Percentiles rank a stretch among this genome's conserved stretches.
These are phyloP conservation scores for sunflower (Helianthus annuus) DNA, from an alignment of 129 eudicot species.

Conservation along the genomic window DNA sequence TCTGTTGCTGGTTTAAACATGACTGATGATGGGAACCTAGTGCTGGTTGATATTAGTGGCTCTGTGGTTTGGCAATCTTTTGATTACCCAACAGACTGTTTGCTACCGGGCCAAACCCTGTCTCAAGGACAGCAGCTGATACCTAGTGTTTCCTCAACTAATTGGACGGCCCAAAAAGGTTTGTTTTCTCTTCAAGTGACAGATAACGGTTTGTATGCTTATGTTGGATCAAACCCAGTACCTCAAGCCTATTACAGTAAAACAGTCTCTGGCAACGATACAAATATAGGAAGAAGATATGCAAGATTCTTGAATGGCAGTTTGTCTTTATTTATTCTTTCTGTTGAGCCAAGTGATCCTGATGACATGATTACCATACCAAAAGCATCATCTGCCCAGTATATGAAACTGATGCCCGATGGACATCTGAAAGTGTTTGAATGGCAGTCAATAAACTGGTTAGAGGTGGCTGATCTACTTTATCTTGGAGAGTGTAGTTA, in stretches of 20 bases:
- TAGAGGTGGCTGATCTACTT: no score
- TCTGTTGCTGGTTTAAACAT: constrained; percentile 18
- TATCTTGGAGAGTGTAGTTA: no score
- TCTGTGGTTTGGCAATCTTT: no score
- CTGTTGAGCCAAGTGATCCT: no score
- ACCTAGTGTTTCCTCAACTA: no score
- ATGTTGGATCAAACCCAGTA: constrained; percentile 23
- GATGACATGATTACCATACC: not conserved
- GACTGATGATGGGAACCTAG: not conserved
- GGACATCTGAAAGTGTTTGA: constrained; percentile 40
- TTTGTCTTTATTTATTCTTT: no score
- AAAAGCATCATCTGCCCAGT: constrained; percentile 24
- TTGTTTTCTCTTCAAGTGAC: not conserved
- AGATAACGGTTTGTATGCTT: constrained; percentile 22
- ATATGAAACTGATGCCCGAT: constrained; percentile 10
- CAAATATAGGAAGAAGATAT: not conserved
- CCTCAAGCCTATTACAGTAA: not conserved
- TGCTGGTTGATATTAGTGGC: no score
- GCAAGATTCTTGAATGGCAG: not conserved
- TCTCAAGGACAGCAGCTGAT: no score
- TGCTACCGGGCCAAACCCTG: no score
- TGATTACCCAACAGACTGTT: no score
- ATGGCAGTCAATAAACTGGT: no score
- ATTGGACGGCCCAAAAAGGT: no score
- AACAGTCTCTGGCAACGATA: not conserved